These are phyloP conservation scores for Irpex sp. DNA, from an alignment of 1,284 basidiomycete species.

Conservation along the genomic window DNA sequence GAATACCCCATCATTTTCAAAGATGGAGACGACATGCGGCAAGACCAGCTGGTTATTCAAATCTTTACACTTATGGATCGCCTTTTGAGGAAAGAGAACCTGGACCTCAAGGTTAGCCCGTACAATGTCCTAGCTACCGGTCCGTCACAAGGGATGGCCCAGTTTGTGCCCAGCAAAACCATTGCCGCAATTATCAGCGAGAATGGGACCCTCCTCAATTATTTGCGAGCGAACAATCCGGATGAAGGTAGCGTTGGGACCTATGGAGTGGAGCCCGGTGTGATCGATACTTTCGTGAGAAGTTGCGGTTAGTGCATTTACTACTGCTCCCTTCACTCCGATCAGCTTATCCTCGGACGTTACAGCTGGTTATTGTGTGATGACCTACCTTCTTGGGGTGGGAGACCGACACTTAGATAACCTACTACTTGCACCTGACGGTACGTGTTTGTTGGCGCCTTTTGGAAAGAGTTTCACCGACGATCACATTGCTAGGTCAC, in stretches of 20 bases:
- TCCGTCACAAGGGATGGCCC: conserved; percentile 89
- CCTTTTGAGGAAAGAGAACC: conserved; percentile 88
- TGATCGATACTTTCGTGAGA: conserved; percentile 94
- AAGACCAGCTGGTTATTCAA: conserved; percentile 96
- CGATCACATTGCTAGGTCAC: conserved; percentile 43
- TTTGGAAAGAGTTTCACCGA: not conserved
- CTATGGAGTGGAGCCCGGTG: conserved; percentile 85
- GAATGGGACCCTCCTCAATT: conserved; percentile 87
- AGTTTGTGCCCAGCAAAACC: conserved; percentile 94
- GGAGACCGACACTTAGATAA: conserved; percentile 98
- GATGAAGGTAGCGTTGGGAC: conserved; percentile 91
- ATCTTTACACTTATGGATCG: conserved; percentile 97
- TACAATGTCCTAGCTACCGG: conserved; percentile 95
- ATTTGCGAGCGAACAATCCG: conserved; percentile 79
- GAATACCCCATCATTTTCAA: conserved; percentile 98
- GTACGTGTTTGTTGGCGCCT: conserved; percentile 34
- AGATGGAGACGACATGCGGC: conserved; percentile 96
- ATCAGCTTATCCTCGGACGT: not conserved
- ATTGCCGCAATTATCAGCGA: conserved; percentile 92
- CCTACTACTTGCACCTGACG: conserved; percentile 88
- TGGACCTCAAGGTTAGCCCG: conserved; percentile 89
- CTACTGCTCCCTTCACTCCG: not conserved
- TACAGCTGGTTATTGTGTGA: conserved; percentile 94
- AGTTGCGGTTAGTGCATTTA: conserved; percentile 79
- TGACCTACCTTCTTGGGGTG: conserved; percentile 95